Base-by-base conservation (phyloP, 83 land plant genomes). In the Picea abies region DNA sequence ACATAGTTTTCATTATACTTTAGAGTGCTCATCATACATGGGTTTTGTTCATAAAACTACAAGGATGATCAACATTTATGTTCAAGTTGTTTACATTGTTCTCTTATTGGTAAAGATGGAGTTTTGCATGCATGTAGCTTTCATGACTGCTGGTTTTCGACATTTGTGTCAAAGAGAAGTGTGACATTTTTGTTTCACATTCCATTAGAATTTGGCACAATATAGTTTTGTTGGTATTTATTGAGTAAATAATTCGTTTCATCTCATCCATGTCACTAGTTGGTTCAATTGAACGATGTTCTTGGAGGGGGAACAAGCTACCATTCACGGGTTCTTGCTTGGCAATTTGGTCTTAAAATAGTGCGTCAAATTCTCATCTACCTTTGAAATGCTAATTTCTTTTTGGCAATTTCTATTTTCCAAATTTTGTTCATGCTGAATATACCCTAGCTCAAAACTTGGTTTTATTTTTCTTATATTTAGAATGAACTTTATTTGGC, bases 291-390 rank as follows among this genome's bases (percentile, higher is more conserved):
- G 29, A 29, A 29, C 29, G 29, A 29, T 29, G 29, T 29, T 29
- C 29, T 29, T 29, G 29, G 29, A 29, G 29, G 29, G 29, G 29
- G 29, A 29, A 29, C 29, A 29, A 29, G 29, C 29, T 29, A 29
- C 29, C 29, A 29, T 29, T 29, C 93, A 16, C 82, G 84, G 63
- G 85, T 91, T 63, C 88, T 91, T 80, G 93, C 92, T 15, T 87
- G 93, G 32, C 93, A 89, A 65, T 91, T 87, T 70, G 92, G 93
- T 64, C 90, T 91, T 20, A 91, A 90, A 72, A 85, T 92, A 5
- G 93, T 89, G 80, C 65, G 90, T 83, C 19, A 20, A 75, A 47
- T 82, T 47, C 56, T 47, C 26, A 72, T 39, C 80, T 23, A 11
- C 23, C 19, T 47, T 37, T 39, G 12, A 65, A 81, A 17, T 47